Conservation (phyloP, 2,329 filamentous ascomycete genomes). For the Ceratocystis eucalypticola region DNA sequence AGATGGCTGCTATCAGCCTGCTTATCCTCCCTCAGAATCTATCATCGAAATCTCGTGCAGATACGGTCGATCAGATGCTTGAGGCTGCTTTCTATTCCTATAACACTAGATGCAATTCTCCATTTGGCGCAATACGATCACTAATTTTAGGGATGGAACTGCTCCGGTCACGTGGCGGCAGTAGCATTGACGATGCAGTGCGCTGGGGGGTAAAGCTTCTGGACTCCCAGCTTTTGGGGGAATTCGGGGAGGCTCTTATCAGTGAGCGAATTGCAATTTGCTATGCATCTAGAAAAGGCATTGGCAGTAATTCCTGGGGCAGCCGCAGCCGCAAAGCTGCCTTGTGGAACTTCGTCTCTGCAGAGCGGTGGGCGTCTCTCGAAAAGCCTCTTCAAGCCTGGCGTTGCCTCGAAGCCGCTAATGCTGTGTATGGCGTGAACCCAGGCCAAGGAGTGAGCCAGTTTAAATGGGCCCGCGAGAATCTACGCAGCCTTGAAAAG, state of each 20-base stretch:
- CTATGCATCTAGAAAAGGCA: conserved; percentile 59
- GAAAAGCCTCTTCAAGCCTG: conserved; percentile 67
- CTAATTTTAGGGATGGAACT: conserved; percentile 68
- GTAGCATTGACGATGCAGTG: conserved; percentile 72
- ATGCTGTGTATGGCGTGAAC: conserved; percentile 8
- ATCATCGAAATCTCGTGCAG: conserved; percentile 61
- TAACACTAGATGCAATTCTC: conserved; percentile 64
- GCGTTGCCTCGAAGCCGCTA: conserved; percentile 48
- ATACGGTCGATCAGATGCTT: conserved; percentile 73
- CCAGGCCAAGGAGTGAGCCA: conserved; percentile 11
- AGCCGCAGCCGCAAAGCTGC: conserved; percentile 70
- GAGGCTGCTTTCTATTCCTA: conserved; percentile 90
- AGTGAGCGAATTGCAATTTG: conserved; percentile 77
- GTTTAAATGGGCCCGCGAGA: conserved; percentile 13
- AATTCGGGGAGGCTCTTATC: conserved; percentile 65
- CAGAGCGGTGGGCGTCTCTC: conserved; percentile 70
- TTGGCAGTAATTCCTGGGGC: conserved; percentile 55
- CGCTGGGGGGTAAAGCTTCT: conserved; percentile 71
- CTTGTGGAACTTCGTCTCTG: conserved; percentile 72
- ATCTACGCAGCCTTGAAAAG: conserved; percentile 13
- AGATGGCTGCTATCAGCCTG: conserved; percentile 82
- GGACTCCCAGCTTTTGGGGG: conserved; percentile 61
- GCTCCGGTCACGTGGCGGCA: conserved; percentile 63
- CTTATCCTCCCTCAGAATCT: conserved; percentile 62
- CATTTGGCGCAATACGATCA: conserved; percentile 68